A percentile compares a stretch with the other conserved stretches of the same genome.
phyloP scores from a whole-genome alignment of 2,329 filamentous ascomycete genomes.

The Pseudocercospora vitis region DNA sequence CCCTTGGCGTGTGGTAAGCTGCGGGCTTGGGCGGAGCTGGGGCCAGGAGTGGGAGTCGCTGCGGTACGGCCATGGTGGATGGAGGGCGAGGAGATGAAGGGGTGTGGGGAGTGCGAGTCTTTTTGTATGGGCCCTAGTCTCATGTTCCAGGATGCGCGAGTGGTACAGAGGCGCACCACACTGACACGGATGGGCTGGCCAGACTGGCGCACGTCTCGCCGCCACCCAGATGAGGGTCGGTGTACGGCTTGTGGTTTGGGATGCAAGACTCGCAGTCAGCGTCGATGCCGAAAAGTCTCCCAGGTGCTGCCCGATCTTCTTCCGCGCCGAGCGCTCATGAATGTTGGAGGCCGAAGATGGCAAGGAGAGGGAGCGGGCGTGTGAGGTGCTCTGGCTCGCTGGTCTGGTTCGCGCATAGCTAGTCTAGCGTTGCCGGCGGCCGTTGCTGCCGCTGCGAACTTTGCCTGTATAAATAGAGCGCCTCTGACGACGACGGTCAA shows the following conservation, averaged over 20 bases:
- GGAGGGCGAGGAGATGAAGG: constrained; percentile 7
- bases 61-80: constrained; percentile 16
- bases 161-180: constrained; percentile 13
- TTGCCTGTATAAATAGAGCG: neutral
- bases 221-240: constrained; percentile 4
- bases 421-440: no score
- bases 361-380: constrained; percentile 1
- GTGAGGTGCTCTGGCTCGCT: no score
- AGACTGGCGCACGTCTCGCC: constrained; percentile 7
- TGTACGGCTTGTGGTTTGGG: neutral
- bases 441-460: neutral
- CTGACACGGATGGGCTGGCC: constrained; percentile 15
- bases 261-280: neutral
- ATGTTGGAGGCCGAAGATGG: neutral
- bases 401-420: no score
- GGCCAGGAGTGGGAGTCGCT: constrained; percentile 20
- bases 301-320: neutral
- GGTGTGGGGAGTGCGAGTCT: constrained; percentile 6
- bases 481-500: neutral
- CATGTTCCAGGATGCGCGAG: constrained; percentile 15
- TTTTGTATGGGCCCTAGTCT: constrained; percentile 3
- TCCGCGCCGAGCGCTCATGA: neutral
- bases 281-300: constrained; percentile 1
- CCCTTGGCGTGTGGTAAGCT: constrained; percentile 13
- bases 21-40: constrained; percentile 23